Percentiles rank a stretch among this genome's conserved stretches.
These are phyloP conservation scores for Bjerkandera adusta DNA, from an alignment of 1,284 basidiomycete species.

Conservation along the genomic window DNA sequence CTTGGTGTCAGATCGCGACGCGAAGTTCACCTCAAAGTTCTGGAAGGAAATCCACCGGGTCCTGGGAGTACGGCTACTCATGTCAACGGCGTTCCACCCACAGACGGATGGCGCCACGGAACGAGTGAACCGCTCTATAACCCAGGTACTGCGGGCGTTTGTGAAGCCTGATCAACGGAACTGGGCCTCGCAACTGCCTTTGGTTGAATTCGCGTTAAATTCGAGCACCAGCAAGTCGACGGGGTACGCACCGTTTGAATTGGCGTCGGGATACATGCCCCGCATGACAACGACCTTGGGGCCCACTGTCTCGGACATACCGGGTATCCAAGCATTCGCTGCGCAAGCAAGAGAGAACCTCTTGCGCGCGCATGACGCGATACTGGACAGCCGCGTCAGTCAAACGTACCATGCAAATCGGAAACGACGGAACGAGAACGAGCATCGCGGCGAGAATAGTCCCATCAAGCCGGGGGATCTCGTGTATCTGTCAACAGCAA, in stretches of 20 bases:
- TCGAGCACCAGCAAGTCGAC: background rate
- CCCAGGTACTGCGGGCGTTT: slow-evolving; percentile 36
- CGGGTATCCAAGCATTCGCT: slow-evolving; percentile 15
- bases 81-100: slow-evolving; percentile 46
- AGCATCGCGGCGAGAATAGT: background rate
- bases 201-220: slow-evolving; percentile 29
- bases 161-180: slow-evolving; percentile 33
- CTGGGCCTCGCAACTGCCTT: slow-evolving; percentile 35
- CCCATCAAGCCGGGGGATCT: slow-evolving; percentile 24
- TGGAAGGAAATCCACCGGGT: slow-evolving; percentile 39
- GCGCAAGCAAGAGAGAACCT: slow-evolving; percentile 9
- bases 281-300: background rate
- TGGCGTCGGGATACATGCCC: slow-evolving; percentile 19
- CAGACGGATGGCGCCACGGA: slow-evolving; percentile 37
- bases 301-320: background rate
- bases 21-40: slow-evolving; percentile 40
- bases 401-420: slow-evolving; percentile 22
- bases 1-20: slow-evolving; percentile 43
- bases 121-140: slow-evolving; percentile 36
- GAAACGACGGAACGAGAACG: slow-evolving; percentile 1
- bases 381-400: slow-evolving; percentile 18
- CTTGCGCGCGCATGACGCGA: slow-evolving; percentile 23
- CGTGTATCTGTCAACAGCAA: slow-evolving; percentile 32
- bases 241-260: slow-evolving; percentile 25
- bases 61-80: slow-evolving; percentile 32